Base-by-base conservation (phyloP, 441 rosid genomes). In the Adansonia rubrostipa region DNA sequence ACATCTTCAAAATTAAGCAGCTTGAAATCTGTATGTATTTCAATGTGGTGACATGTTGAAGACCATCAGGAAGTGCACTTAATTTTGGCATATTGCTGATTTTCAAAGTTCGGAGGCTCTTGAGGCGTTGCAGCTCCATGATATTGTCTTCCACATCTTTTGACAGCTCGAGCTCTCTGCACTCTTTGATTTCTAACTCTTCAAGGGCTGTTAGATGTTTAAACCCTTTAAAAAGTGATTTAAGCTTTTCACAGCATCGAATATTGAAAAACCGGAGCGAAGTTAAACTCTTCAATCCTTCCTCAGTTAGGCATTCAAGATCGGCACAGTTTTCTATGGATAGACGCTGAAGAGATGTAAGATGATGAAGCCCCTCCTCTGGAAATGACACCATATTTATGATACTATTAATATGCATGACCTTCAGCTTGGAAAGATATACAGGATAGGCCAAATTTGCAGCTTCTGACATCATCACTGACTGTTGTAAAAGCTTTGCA, bases 151-250 rank as follows among this genome's bases (percentile, higher is more conserved):
- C 73, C 36, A 47, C 73, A 13, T 70, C 73, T 24, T 50, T 70
- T 14, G 74, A 70, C 40, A 70, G 74, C 24, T 70, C 74, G 24
- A 70, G 60, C 20, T 50, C 74, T 50, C 74, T 51, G 60, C 74
- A 70, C 13, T 70, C 74, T 50, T 24, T 70, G 74, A 70, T 70
- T 70, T 70, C 74, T 14, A 70, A 60, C 20, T 70, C 74, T 24
- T 50, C 74, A 6, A 70, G 74, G 20, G 74, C 20, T 50, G 40
- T 13, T 24, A 70, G 74, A 70, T 70, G 60, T 51, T n/a, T 50
- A 14, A 70, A 70, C 13, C 45, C 74, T 50, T 50, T 70, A 7
- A 28, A 70, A 50, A 70, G 74, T 24, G 74, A 70, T 20, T 70
- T 70, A 0, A 70, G 60, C 60, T 22, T 50, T 8, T 50, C 45